phyloP scores from a whole-genome alignment of 1,284 basidiomycete genomes.

The Pseudozyma sp. region DNA sequence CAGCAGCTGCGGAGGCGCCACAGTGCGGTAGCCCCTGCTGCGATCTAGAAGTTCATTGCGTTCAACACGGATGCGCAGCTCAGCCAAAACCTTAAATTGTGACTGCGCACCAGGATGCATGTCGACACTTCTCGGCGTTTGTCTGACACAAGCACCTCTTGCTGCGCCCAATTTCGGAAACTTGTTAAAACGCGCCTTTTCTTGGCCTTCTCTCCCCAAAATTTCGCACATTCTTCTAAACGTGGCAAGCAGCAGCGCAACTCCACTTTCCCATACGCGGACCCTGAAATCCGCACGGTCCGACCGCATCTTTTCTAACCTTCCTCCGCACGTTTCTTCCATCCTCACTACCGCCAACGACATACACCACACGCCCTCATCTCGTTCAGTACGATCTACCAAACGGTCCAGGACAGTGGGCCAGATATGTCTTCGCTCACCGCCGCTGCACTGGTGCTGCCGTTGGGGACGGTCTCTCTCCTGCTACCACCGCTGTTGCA shows the following conservation, averaged over 20 bases:
- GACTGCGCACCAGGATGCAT: too few relatives aligned
- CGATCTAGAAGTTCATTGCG: too few relatives aligned
- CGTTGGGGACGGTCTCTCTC: conserved; percentile 15
- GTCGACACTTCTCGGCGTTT: too few relatives aligned
- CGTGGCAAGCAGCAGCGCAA: not conserved
- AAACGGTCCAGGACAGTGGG: not conserved
- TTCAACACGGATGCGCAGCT: too few relatives aligned
- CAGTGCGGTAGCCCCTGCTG: too few relatives aligned
- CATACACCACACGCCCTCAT: not conserved
- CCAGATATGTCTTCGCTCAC: conserved; percentile 20
- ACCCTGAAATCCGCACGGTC: conserved; percentile 7
- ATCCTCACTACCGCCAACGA: conserved; percentile 1
- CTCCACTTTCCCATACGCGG: conserved; percentile 12
- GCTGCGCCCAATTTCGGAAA: too few relatives aligned
- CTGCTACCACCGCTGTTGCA: conserved; percentile 34
- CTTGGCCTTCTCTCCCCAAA: not conserved
- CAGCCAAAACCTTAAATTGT: too few relatives aligned
- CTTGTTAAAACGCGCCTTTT: too few relatives aligned
- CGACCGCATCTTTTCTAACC: too few relatives aligned
- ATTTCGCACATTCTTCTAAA: conserved; percentile 2
- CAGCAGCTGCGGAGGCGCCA: too few relatives aligned
- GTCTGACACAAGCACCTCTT: too few relatives aligned
- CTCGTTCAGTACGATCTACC: too few relatives aligned
- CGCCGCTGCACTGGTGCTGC: conserved; percentile 26
- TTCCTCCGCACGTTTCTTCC: not conserved